Base-by-base conservation (phyloP, 805 yeast genomes). In the Starmerella apis region DNA sequence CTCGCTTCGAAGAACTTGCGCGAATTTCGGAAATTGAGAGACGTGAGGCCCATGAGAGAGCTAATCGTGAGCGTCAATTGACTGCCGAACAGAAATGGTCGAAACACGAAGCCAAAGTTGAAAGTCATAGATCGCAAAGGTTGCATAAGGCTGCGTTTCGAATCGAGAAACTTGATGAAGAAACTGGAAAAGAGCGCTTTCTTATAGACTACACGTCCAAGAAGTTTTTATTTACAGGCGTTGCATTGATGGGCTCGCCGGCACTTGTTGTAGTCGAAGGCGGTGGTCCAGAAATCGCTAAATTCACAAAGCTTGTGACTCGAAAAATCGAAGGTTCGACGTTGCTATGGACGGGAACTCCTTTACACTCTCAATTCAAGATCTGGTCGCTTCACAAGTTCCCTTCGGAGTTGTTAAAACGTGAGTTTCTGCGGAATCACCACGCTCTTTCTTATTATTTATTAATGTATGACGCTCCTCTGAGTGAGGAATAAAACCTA, bases 131-230 rank as follows among this genome's bases (percentile, higher is more conserved):
- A 9, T 59, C 62, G 24, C 69, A 70, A 47, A 92, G 92, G 0
- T 65, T 69, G 32, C 69, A 61, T 55, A 69, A 80, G 22, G 72
- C 78, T 2, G 86, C 83, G 1, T 86, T 79, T 62, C 67, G 70
- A 16, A 66, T 71, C 19, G 65, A 71, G 41, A 64, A 85, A 11
- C 68, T 70, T 1, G 80, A 81, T 63, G 46, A 43, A 14, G 37
- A 28, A 3, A 43, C 46, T 2, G 46, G 46, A 4, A 43, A 43
- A 28, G 28, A 13, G 11, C 36, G 28, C 4, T 43, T 43, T 20
- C 37, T 87, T 60, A 74, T 88, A 7, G 88, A 86, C 59, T 76
- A 75, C 53, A 86, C 86, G 63, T 94, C 95, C 1, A 78, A 78
- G 55, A 90, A 90, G 61, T 63, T 78, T 43, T 74, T 70, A 1